A percentile compares a stretch with the other conserved stretches of the same genome.
phyloP scores from a whole-genome alignment of 371 early-diverging fungal genomes.

The Gilbertella persicaria region DNA sequence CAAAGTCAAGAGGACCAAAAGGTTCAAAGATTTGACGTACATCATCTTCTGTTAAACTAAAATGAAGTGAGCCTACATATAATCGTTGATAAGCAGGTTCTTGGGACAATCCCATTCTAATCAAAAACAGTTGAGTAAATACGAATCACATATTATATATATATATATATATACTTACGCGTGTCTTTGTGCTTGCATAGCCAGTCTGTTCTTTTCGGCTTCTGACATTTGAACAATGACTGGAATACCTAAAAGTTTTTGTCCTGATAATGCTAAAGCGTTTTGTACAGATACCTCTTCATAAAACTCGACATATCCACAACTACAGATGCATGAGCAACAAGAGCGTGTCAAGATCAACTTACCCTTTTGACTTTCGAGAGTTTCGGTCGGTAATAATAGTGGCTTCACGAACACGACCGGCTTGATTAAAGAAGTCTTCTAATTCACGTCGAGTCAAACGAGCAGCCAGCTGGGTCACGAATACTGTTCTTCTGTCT shows the following conservation, averaged over 20 bases:
- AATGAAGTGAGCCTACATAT: conserved; percentile 83
- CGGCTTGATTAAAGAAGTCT: conserved; percentile 87
- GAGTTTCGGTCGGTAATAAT: conserved; percentile 90
- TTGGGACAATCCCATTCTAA: conserved; percentile 39
- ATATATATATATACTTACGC: conserved; percentile 40
- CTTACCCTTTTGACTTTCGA: conserved; percentile 90
- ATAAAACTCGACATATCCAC: conserved; percentile 94
- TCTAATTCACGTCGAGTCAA: conserved; percentile 78
- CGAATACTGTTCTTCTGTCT: conserved; percentile 93
- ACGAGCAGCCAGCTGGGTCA: conserved; percentile 88
- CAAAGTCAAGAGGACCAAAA: conserved; percentile 86
- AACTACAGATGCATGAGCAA: conserved; percentile 33
- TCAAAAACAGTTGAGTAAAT: not conserved
- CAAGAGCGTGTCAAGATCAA: not conserved
- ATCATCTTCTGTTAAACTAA: conserved; percentile 83
- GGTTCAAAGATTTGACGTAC: conserved; percentile 82
- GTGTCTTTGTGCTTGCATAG: conserved; percentile 56
- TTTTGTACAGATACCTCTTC: conserved; percentile 80
- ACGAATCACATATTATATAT: not conserved
- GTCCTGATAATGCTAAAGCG: conserved; percentile 85
- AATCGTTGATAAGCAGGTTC: conserved; percentile 65
- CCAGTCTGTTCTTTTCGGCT: conserved; percentile 89
- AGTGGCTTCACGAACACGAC: conserved; percentile 85
- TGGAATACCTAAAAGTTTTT: conserved; percentile 92
- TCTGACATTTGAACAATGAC: conserved; percentile 91